Evolutionary conservation across 306 rosid species (phyloP).

Genomic region (Sicyos edulis): DNA sequence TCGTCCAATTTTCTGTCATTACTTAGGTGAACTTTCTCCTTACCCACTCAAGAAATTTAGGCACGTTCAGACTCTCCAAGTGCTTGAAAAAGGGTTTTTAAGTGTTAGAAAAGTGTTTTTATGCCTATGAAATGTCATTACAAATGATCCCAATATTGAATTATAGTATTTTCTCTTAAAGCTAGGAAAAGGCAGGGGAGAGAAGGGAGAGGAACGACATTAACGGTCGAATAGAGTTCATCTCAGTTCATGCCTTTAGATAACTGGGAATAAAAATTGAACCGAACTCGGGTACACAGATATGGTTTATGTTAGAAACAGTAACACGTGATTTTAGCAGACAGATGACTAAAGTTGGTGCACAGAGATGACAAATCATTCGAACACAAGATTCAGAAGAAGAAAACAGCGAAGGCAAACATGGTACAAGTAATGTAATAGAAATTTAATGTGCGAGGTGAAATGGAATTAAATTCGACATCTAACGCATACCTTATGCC

Average conservation of each 20-base stretch:
- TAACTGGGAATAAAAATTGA: neutral
- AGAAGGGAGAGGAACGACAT: neutral
- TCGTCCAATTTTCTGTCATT: neutral
- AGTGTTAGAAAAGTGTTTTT: too few relatives aligned
- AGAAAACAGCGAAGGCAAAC: neutral
- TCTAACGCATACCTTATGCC: conserved; percentile 36
- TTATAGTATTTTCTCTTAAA: neutral
- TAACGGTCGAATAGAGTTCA: neutral
- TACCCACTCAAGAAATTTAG: neutral
- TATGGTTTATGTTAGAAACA: neutral
- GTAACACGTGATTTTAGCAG: neutral
- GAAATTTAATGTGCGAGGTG: neutral
- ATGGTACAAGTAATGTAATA: neutral
- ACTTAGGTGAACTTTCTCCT: too few relatives aligned
- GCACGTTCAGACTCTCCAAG: too few relatives aligned
- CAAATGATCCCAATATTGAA: neutral
- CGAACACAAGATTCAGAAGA: neutral
- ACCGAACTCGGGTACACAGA: neutral
- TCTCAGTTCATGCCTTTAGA: neutral
- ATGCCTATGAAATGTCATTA: too few relatives aligned
- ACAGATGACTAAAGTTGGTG: neutral
- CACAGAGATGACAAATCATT: neutral
- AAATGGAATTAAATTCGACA: neutral
- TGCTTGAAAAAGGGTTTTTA: too few relatives aligned
- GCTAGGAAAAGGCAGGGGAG: neutral